These are phyloP conservation scores for Melastoma malabathricum DNA, from an alignment of 345 rosid genomes.

Conservation along the genomic window DNA sequence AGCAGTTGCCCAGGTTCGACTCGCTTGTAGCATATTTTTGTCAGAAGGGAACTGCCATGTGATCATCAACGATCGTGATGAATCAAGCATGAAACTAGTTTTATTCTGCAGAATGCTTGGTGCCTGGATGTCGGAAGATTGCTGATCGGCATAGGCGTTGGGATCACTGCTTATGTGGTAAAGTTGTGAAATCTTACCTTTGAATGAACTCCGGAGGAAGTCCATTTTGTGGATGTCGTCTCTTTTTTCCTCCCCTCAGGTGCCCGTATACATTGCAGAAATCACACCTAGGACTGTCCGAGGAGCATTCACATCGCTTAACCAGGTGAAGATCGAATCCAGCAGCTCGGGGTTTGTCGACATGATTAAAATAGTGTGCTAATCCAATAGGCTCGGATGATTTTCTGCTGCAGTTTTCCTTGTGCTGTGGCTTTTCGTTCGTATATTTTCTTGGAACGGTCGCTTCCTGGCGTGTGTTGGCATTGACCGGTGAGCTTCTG, in stretches of 20 bases:
- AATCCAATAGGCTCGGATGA: not conserved
- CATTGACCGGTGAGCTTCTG: conserved; percentile 11
- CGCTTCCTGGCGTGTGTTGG: conserved; percentile 13
- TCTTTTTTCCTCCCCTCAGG: conserved; percentile 2
- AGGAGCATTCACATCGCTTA: conserved; percentile 10
- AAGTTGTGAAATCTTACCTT: not conserved
- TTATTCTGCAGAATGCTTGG: conserved; percentile 2
- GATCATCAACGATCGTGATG: not conserved
- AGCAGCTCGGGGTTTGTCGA: not conserved
- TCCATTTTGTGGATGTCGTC: not conserved
- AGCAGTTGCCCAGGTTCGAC: conserved; percentile 11
- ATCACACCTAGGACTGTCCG: conserved; percentile 17
- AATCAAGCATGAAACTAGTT: not conserved
- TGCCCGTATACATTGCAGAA: conserved; percentile 3
- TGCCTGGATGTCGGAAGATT: conserved; percentile 1
- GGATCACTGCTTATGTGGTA: conserved; percentile 4
- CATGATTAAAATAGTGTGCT: not conserved
- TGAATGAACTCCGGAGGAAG: not conserved
- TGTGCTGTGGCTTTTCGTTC: conserved; percentile 6
- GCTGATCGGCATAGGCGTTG: not conserved
- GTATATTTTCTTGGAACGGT: conserved; percentile 11
- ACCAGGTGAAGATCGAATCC: conserved; percentile 3
- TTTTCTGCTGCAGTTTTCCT: conserved; percentile 7
- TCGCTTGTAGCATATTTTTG: not conserved
- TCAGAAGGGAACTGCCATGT: not conserved